Evolutionary conservation across 148 eudicot species (phyloP), one percentile per base, ranked within the genome.

Genomic region (Chenopodium suecicum): DNA sequence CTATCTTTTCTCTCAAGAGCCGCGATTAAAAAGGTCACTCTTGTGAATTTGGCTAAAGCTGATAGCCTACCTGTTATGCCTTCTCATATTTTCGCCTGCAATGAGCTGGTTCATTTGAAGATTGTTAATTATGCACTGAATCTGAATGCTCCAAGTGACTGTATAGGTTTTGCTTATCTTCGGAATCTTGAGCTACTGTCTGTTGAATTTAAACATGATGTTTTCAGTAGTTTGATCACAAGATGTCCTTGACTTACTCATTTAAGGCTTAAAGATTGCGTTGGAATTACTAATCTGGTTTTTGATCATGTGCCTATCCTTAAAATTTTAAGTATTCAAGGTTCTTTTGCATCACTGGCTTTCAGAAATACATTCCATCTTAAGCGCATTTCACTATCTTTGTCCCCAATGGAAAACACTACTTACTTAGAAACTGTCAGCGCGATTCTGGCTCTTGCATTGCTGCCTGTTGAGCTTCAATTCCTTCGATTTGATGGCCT

Each of bases 1-100:
- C 46, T 78, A 47, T 78, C 63, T 68, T 66, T 67, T 67, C 74
- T 77, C 20, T 64, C 79, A 2, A 63, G 50, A 41, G 22, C 34
- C 16, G 29, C 17, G 29, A 56, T 77, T 14, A 77, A 46, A 44
- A 77, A 41, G 70, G 64, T 77, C 54, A 7, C 1, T 14, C 31
- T 77, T 44, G 0, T 9, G 5, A 41, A 41, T 41, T 41, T 41
- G 44, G 44, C 44, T 41, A 41, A 41, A 41, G 7, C 44, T 41
- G 44, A 41, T 41, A 6, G 8, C 44, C 44, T 6, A 41, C 44
- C 44, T 41, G 1, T 41, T 56, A 70, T 70, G n/a, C 22, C 71
- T 48, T 65, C 63, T 48, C 52, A 78, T 47, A 50, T 79, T 22
- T 78, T 10, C 47, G n/a, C 16, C 0, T 78, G 80, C 9, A 67